Percentiles rank a stretch among this genome's conserved stretches.
phyloP scores from a whole-genome alignment of 768 basidiomycete species.

The Candolleomyces aberdarensis region DNA sequence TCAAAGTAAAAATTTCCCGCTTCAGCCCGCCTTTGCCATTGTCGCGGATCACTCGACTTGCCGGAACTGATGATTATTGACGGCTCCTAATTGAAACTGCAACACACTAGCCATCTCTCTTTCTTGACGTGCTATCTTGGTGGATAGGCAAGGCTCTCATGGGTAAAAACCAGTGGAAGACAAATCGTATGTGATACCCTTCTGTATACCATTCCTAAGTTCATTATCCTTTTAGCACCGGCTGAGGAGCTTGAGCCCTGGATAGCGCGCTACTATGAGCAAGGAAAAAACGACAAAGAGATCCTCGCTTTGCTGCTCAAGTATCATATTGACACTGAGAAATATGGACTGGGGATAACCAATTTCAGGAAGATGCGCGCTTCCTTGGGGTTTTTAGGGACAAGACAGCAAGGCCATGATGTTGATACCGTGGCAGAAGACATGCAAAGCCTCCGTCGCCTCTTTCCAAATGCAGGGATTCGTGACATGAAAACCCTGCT shows the following conservation, averaged over 20 bases:
- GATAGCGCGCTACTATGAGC: not conserved
- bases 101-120: too few species aligned
- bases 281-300: not conserved
- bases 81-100: too few species aligned
- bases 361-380: not conserved
- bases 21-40: too few species aligned
- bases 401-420: not conserved
- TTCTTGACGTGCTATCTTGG: too few species aligned
- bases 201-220: too few species aligned
- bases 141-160: too few species aligned
- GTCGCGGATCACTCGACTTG: too few species aligned
- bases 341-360: not conserved
- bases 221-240: not conserved
- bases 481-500: not conserved
- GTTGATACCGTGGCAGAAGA: not conserved
- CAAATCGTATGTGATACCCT: not conserved
- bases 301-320: not conserved
- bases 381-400: not conserved
- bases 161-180: not conserved
- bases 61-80: too few species aligned
- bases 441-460: not conserved
- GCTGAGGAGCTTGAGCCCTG: not conserved
- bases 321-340: not conserved
- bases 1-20: too few species aligned
- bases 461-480: not conserved